Conservation (phyloP, 495 filamentous ascomycete genomes). For the Penicillium samsonianum region DNA sequence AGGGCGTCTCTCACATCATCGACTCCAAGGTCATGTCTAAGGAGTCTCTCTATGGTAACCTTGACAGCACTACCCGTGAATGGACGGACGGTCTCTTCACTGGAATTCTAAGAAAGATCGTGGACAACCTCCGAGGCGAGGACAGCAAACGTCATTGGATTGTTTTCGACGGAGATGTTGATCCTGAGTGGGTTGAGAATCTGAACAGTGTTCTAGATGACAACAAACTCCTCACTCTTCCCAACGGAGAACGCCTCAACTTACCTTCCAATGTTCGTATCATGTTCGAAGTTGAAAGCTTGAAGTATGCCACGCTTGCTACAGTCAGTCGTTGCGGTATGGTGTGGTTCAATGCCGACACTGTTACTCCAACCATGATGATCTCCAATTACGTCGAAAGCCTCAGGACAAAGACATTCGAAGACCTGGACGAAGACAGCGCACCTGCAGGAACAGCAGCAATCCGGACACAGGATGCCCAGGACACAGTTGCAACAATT, state of each 20-base stretch:
- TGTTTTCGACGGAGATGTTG: conserved; percentile 97
- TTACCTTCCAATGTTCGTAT: conserved; percentile 93
- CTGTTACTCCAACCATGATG: conserved; percentile 90
- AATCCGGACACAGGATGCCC: conserved; percentile 71
- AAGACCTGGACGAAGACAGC: conserved; percentile 90
- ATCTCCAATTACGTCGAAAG: conserved; percentile 85
- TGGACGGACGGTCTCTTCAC: conserved; percentile 99
- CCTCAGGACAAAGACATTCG: conserved; percentile 77
- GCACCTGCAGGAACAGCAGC: conserved; percentile 78
- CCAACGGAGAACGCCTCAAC: conserved; percentile 95
- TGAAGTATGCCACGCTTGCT: conserved; percentile 95
- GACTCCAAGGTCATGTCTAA: conserved; percentile 99
- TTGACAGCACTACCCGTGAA: conserved; percentile 95
- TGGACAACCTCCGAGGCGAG: conserved; percentile 97
- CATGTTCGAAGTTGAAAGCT: conserved; percentile 99
- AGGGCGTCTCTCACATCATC: conserved; percentile 95
- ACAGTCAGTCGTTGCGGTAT: conserved; percentile 99
- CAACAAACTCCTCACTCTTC: conserved; percentile 94
- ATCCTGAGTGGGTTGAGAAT: conserved; percentile 99
- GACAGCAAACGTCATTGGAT: conserved; percentile 98
- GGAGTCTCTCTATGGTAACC: conserved; percentile 89
- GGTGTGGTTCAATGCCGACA: conserved; percentile 99
- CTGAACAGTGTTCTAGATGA: conserved; percentile 98
- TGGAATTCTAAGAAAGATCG: conserved; percentile 95
- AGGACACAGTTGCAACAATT: conserved; percentile 73